Base-by-base conservation (phyloP, 768 basidiomycete species). In the Hericium coralloides region DNA sequence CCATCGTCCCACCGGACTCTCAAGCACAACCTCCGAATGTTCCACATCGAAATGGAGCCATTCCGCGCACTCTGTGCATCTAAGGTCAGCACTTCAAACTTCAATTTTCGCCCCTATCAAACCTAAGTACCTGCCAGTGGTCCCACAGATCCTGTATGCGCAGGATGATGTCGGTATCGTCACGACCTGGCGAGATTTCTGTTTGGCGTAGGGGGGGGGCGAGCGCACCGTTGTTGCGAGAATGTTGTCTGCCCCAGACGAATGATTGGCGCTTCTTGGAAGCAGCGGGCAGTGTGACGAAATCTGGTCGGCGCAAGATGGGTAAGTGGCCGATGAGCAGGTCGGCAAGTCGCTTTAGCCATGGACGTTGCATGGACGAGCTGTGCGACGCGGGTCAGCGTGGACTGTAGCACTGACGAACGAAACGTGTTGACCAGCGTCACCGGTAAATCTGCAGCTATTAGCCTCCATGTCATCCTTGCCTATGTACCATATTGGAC, bases 41-140 rank as follows among this genome's bases (percentile, higher is more conserved):
- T 60, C 62, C 62, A 63, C 22, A 55, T 55, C 2, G 39, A 38
- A 55, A 52, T 41, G 39, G 61, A 36, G 23, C 53, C 39, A 4
- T 61, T 56, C 18, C 57, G 60, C 52, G 59, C 54, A 25, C 38
- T 60, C 41, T 38, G 49, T 2, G 57, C 45, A 15, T 53, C 41
- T 4, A 57, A 52, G 5, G 45, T 26, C 25, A 37, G 14, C n/a
- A n/a, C n/a, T n/a, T 36, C 62, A n/a, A n/a, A n/a, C 62, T 12
- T 60, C 41, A 47, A 63, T 17, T 45, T 45, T 54, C 17, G 57
- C 62, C 18, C 45, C 38, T 3, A n/a, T 53, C 25, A 61, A 57
- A 22, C 52, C 62, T 3, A n/a, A n/a, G n/a, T n/a, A 63, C 48
- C 62, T 60, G 61, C 62, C 62, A 63, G 43, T 63, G 62, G 12